Evolutionary conservation across 2,329 filamentous ascomycete species (phyloP).

Genomic region (Didymellaceae sp.): DNA sequence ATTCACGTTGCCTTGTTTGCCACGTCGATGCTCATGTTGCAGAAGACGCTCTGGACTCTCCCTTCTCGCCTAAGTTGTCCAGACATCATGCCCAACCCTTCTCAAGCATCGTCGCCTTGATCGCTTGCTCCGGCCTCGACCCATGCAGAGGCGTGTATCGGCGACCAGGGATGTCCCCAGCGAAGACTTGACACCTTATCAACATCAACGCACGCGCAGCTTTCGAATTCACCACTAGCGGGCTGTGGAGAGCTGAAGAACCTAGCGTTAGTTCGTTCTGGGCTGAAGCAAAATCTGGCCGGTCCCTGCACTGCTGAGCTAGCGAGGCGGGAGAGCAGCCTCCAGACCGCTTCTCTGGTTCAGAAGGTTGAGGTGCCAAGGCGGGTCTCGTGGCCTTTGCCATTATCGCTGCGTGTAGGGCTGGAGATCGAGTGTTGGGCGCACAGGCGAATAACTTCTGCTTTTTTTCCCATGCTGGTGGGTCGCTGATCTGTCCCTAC

Average conservation of each 20-base stretch:
- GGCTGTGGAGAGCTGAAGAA: slow-evolving; percentile 13
- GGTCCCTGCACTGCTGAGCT: slow-evolving; percentile 2
- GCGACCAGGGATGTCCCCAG: slow-evolving; percentile 3
- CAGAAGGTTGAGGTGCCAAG: slow-evolving; percentile 1
- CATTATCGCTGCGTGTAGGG: slow-evolving; percentile 5
- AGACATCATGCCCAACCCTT: slow-evolving; percentile 5
- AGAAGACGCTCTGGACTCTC: neutral
- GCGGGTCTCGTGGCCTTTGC: neutral
- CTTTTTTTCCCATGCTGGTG: neutral
- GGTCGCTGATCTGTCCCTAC: too few species aligned
- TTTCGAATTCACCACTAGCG: slow-evolving; percentile 1
- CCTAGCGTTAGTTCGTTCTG: slow-evolving; percentile 10
- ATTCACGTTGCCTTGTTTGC: neutral
- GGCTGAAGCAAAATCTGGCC: slow-evolving; percentile 1
- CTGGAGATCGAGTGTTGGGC: too few species aligned
- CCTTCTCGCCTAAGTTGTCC: neutral
- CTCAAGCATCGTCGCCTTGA: neutral
- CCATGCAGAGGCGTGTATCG: slow-evolving; percentile 1
- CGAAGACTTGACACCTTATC: neutral
- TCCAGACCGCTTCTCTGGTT: slow-evolving; percentile 13
- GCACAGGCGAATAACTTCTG: neutral
- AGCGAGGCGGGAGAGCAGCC: slow-evolving; percentile 8
- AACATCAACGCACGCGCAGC: slow-evolving; percentile 1
- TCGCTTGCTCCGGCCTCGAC: slow-evolving; percentile 2
- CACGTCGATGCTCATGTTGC: neutral